Base-by-base conservation (phyloP, 768 basidiomycete genomes). In the Amanita inopinata region DNA sequence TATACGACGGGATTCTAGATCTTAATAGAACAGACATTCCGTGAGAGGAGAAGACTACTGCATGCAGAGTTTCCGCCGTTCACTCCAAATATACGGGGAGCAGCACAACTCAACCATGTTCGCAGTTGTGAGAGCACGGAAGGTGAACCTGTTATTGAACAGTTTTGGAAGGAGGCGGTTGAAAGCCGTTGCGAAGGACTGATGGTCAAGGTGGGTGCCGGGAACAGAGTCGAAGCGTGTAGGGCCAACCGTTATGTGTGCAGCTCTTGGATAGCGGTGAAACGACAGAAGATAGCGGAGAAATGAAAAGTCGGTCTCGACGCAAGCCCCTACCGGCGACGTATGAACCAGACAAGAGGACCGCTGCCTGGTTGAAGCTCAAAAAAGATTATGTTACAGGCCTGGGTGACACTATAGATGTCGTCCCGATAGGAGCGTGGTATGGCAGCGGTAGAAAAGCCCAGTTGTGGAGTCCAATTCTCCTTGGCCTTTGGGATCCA, bases 301-400 rank as follows among this genome's bases (percentile, higher is more conserved):
- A 51, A 46, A 55, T 46, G 50, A 44, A 62, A 57, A 49, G 56
- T 57, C 65, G 30, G 62, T 40, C 60, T 27, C 67, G 76, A 49
- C 71, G 73, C 53, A 90, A 84, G 56, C 71, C 74, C 22, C 61
- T 93, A 23, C 83, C 78, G 12, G 84, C 90, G 11, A 88, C 89
- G 8, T 96, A 96, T 60, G 88, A 93, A 71, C 82, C 67, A 60
- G 91, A 94, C 61, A 86, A 86, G 59, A 67, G 92, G 48, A 87
- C 83, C 14, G 80, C 73, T 19, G 81, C 85, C 2, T 94, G 92
- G 92, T 57, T 93, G 43, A 92, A 93, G 57, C 67, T 94, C 33
- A 96, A 96, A 63, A 91, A 88, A 55, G 92, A 94, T 57, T 96
- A 93, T 56, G 80, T 92, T 15, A 71, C 72, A 19, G 81, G 80